Evolutionary conservation across 2,329 filamentous ascomycete genomes (phyloP).

Genomic region (Sordariomycetes sp.): DNA sequence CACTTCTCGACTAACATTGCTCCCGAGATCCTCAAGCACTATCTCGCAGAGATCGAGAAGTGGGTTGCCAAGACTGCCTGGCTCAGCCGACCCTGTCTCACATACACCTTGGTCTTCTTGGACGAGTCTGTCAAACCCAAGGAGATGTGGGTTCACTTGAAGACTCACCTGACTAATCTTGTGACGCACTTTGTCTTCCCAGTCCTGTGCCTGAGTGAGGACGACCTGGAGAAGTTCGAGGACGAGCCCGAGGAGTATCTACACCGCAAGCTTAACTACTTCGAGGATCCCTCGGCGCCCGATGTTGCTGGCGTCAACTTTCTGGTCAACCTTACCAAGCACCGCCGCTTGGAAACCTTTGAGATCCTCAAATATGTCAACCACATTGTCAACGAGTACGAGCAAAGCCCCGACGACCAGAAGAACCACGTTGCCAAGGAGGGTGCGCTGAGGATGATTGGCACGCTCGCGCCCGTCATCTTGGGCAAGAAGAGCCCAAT

Average conservation of each 20-base stretch:
- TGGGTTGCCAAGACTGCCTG: constrained; percentile 93
- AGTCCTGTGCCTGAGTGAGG: constrained; percentile 81
- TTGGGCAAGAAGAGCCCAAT: constrained; percentile 98
- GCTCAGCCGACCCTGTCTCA: constrained; percentile 89
- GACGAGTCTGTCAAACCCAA: constrained; percentile 97
- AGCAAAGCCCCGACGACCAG: constrained; percentile 71
- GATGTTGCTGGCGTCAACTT: constrained; percentile 97
- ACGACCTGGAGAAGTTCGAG: constrained; percentile 89
- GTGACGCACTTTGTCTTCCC: constrained; percentile 95
- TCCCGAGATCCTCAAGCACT: constrained; percentile 91
- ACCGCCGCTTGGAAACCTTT: constrained; percentile 90
- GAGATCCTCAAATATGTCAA: constrained; percentile 94
- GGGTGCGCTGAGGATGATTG: constrained; percentile 93
- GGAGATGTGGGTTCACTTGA: constrained; percentile 90
- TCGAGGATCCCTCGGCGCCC: constrained; percentile 90
- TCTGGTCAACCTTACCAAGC: constrained; percentile 87
- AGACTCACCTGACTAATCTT: constrained; percentile 85
- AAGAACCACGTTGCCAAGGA: constrained; percentile 96
- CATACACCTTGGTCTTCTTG: constrained; percentile 87
- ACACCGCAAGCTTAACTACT: constrained; percentile 94
- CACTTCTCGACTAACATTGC: constrained; percentile 86
- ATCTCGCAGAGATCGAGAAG: constrained; percentile 89
- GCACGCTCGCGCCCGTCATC: constrained; percentile 86
- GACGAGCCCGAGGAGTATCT: constrained; percentile 94
- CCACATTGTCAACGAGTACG: constrained; percentile 87